Evolutionary conservation across 331 rosid species (phyloP), one percentile per base, ranked within the genome.

Genomic region (Spiraea crenata): DNA sequence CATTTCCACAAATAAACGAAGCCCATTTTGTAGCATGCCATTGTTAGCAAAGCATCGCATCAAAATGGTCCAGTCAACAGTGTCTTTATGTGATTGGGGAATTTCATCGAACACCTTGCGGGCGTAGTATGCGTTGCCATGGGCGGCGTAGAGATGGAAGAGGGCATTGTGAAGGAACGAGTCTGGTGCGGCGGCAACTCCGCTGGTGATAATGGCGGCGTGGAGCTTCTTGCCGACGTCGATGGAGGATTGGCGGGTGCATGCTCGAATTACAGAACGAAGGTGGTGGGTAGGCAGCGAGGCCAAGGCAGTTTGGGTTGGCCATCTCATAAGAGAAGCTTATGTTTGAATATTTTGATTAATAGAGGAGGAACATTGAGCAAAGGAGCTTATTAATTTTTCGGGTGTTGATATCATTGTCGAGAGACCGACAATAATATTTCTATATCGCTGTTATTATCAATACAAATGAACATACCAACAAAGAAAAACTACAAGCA

Each of bases 11-110:
- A 87, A 87, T 41, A 85, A 45, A 57, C 41, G 49, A 25, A 89
- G 84, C 46, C 91, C 84, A 1, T 37, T 25, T 48, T 34, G 54
- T 6, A 78, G 81, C 69, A 63, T 5, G 8, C 84, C 82, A 1
- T 69, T 47, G 35, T 83, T 89, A 20, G 73, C 54, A 74, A 66
- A 78, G 78, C 83, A 65, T 20, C 87, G 79, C 69, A 91, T 79
- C 46, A 91, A 76, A 41, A 84, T 34, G 41, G 97, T 91, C 84
- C 85, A 91, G 78, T 89, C 97, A 9, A 87, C 83, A 7, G 83
- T 61, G 77, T 89, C 97, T 58, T 82, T 87, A 72, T 80, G 89
- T 9, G 86, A 79, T 41, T 71, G 69, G 65, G 96, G 93, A 67
- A 91, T 89, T 85, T 76, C 72, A 41, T 77, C 85, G 75, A 91